Conservation (phyloP, 495 filamentous ascomycete genomes). For the Penicillium salamii region DNA sequence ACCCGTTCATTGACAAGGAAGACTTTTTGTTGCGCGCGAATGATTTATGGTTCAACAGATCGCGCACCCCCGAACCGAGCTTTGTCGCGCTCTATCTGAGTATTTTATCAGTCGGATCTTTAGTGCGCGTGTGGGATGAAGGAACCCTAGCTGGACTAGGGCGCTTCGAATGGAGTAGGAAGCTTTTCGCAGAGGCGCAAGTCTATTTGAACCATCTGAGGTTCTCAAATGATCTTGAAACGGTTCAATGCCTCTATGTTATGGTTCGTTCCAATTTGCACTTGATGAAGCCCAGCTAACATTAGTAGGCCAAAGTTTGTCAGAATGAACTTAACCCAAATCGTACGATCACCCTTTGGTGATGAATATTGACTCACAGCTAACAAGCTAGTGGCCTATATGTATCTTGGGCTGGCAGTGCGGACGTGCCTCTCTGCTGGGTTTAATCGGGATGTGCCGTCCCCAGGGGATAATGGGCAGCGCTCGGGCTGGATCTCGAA, state of each 20-base stretch:
- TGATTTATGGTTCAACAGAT: conserved; percentile 35
- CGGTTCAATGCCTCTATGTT: conserved; percentile 40
- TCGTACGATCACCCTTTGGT: conserved; percentile 15
- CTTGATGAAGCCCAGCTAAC: neutral
- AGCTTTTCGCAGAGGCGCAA: conserved; percentile 41
- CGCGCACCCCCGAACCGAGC: conserved; percentile 30
- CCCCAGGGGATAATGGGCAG: conserved; percentile 24
- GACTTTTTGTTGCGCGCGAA: conserved; percentile 36
- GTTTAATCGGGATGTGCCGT: conserved; percentile 37
- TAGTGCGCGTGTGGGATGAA: conserved; percentile 42
- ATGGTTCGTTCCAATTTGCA: conserved; percentile 26
- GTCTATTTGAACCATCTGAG: conserved; percentile 33
- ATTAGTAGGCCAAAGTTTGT: conserved; percentile 36
- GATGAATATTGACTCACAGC: neutral
- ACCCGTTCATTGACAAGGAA: conserved; percentile 42
- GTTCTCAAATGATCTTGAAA: conserved; percentile 42
- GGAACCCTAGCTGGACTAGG: conserved; percentile 31
- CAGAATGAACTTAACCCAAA: conserved; percentile 45
- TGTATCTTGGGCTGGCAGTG: conserved; percentile 42
- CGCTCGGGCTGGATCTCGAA: conserved; percentile 40
- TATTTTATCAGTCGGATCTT: conserved; percentile 35
- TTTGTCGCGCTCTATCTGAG: conserved; percentile 42
- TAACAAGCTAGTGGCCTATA: conserved; percentile 37
- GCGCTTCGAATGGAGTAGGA: conserved; percentile 43
- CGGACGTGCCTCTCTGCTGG: conserved; percentile 42